Evolutionary conservation across 768 basidiomycete species (phyloP), one percentile per base, ranked within the genome.

Genomic region (Tephrocybe sp.): DNA sequence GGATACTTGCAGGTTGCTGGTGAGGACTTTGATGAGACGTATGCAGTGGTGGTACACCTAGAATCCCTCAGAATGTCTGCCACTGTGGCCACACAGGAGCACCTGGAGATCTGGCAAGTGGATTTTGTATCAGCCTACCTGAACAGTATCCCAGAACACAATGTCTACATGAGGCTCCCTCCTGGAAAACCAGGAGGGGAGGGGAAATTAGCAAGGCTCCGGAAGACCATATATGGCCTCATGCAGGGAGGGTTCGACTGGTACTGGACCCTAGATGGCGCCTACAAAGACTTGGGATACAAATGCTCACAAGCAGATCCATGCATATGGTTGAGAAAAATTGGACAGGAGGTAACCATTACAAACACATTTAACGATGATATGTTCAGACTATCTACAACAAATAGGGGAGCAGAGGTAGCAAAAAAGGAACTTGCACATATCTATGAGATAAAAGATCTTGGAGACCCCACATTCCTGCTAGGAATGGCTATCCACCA

Each of bases 1-100:
- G 60, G 62, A 0, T 74, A 63, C 58, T 52, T 58, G 0, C 74
- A 75, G 56, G 51, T 63, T 3, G 61, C 55, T 2, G 71, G 74
- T 1, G 42, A 71, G 9, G 68, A 72, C 50, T 72, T 53, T 50
- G 23, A 53, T 39, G 48, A 61, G 18, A 59, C 56, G 0, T 63
- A 59, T 28, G 55, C 60, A 0, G 46, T 57, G 1, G 53, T 56
- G 7, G 55, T 52, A 15, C 42, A 58, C 5, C 21, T 60, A 11
- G 50, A 36, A 60, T 15, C 20, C 36, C 15, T 48, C 34, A 36
- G 9, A 14, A 36, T 12, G 20, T 15, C 32, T 15, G 64, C 70
- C 0, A 18, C 72, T 24, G 34, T 67, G 1, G 69, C 69, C 0
- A 2, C 14, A 0, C 32, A 56, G 3, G 54, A 30, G 10, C 5